Percentiles rank a stretch among this genome's conserved stretches.
Conservation (phyloP, 768 basidiomycete species). For the Suillus spraguei region DNA sequence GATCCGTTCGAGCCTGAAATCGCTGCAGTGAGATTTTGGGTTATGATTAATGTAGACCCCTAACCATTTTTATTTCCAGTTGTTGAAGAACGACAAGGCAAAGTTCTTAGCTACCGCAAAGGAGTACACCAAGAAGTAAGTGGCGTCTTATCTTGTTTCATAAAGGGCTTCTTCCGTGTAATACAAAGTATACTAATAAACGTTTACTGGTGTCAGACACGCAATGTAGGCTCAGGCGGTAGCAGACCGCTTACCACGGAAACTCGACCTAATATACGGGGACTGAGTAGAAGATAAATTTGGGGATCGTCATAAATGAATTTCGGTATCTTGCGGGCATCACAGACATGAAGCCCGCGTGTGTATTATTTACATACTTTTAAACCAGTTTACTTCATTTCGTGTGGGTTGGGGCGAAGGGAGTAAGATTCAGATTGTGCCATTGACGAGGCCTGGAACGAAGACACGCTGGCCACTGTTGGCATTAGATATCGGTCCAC, state of each 20-base stretch:
- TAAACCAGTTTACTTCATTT: neutral
- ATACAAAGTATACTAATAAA: conserved; percentile 8
- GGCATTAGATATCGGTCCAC: neutral
- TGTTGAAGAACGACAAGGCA: conserved; percentile 73
- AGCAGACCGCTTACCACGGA: neutral
- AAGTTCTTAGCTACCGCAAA: conserved; percentile 79
- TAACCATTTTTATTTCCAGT: conserved; percentile 38
- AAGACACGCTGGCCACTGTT: neutral
- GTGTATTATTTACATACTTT: conserved; percentile 6
- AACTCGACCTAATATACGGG: neutral
- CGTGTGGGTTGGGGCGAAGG: neutral
- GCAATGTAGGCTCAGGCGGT: neutral
- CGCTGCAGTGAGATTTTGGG: conserved; percentile 61
- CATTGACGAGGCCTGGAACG: neutral
- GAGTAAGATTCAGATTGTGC: neutral
- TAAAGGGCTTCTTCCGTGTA: conserved; percentile 9
- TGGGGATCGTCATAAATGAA: neutral
- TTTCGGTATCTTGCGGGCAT: conserved; percentile 7
- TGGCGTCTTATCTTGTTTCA: neutral
- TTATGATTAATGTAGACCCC: conserved; percentile 6
- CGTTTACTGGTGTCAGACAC: neutral
- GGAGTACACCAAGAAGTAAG: conserved; percentile 85
- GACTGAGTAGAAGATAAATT: neutral
- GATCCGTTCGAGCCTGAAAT: conserved; percentile 90
- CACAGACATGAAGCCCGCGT: neutral